Evolutionary conservation across 2,329 filamentous ascomycete genomes (phyloP), one percentile per base, ranked within the genome.

Genomic region (Calonectria pseudoturangicola): DNA sequence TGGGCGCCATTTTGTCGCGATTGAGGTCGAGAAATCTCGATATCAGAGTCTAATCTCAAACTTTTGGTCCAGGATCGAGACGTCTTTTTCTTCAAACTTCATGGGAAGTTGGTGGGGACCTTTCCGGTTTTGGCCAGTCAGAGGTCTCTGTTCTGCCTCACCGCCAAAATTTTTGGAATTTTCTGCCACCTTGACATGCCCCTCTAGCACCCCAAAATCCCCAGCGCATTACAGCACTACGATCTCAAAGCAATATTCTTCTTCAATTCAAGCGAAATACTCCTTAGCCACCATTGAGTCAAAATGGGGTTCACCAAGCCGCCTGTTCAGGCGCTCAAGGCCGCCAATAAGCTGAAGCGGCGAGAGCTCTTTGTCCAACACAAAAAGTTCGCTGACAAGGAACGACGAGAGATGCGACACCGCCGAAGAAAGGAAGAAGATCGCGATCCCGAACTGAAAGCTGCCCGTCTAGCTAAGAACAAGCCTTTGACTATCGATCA

Each of bases 371-470:
- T 95, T 81, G 88, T 98, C 73, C 92, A 94, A 78, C 90, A 93
- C 81, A 98, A 98, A 86, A 93, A 93, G 82, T 88, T 90, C 54
- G 91, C 91, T 76, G 94, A 95, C 82, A 93, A 92, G 81, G 87
- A 92, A 58, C 94, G 93, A 79, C 92, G 94, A 80, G 94, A 95
- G 79, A 90, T 92, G 80, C 92, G 96, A 74, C 93, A 95, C 82
- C 90, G 91, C 62, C 89, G 95, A 73, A 95, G 95, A 85, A 94
- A 93, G 85, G 94, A 96, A 81, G 97, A 99, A 85, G 91, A 93
- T 75, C 94, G 93, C 83, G 92, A 98, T 80, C 96, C 96, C 2
- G 89, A 91, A 72, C 85, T 98, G 72, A 92, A 92, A 77, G 91
- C 91, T 73, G 90, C 93, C 76, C 91, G 97, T 79, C 87, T 96